Base-by-base conservation (phyloP, 1,284 basidiomycete genomes). In the Malassezia restricta region DNA sequence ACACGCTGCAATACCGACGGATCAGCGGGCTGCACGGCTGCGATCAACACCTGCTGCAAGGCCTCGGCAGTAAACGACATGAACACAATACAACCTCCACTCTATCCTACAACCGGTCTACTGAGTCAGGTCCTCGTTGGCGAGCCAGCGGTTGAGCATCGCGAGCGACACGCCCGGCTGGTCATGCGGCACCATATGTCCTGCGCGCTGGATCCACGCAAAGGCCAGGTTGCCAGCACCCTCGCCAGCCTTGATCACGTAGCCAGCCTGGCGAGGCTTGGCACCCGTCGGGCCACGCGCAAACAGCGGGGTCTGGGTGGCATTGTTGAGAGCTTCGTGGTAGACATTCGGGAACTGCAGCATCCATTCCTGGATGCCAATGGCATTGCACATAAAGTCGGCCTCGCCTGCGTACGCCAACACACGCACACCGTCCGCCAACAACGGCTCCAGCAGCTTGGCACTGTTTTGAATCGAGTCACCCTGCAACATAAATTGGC, bases 371-470 rank as follows among this genome's bases (percentile, higher is more conserved):
- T 61, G 56, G 57, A 71, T 73, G 47, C 70, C 70, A 44, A 65
- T 64, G 47, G 57, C 62, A 56, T 66, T 64, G 58, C 69, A 72
- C 64, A 74, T 83, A 76, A 84, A 82, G 74, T 90, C 88, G 78
- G 84, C 82, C 64, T 85, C 83, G 24, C 86, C 87, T 50, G 86
- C 85, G 66, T 89, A 90, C 33, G 88, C 82, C 37, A 90, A 75
- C 32, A 91, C 75, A 51, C 85, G 77, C 45, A 90, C 77, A 39
- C 85, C 85, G 54, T 81, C 80, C 51, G 85, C 79, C 49, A 91
- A 77, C 7, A 92, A 76, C 40, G 82, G 80, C 12, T 85, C 82
- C 9, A 92, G 77, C 6, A 90, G 77, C 15, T 75, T 74, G 6
- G 85, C 84, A 40, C 82, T 81, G 74, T 89, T 83, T 73, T 83